phyloP scores from a whole-genome alignment of 192 early-diverging fungal species.

The Mycoemilia scoparia region DNA sequence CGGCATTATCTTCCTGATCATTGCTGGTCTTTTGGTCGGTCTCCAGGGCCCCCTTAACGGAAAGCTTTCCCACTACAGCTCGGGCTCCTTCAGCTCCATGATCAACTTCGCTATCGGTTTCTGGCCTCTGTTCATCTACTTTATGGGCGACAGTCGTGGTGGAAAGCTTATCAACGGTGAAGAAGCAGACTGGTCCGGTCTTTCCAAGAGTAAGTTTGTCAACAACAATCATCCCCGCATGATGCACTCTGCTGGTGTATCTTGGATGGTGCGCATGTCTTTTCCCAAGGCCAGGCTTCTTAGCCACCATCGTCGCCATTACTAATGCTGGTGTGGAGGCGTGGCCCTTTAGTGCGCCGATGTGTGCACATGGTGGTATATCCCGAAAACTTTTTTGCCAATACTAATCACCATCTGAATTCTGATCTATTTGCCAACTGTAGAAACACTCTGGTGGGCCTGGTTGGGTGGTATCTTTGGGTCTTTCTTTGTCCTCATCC shows the following conservation, averaged over 20 bases:
- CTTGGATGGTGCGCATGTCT: no score
- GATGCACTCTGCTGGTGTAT: no score
- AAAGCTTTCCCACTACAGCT: constrained; percentile 18
- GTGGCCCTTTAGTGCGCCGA: no score
- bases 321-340: no score
- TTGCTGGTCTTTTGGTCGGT: constrained; percentile 24
- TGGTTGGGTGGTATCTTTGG: constrained; percentile 29
- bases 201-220: no score
- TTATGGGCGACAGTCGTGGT: constrained; percentile 22
- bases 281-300: no score
- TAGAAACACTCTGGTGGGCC: constrained; percentile 15
- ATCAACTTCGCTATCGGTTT: constrained; percentile 25
- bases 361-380: no score
- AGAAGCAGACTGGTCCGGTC: constrained; percentile 4
- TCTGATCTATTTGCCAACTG: no score
- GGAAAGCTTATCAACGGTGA: constrained; percentile 24
- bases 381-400: no score
- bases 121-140: constrained; percentile 30
- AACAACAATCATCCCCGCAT: no score
- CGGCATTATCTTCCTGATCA: constrained; percentile 24
- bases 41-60: constrained; percentile 29
- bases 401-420: no score
- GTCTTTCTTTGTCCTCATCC: constrained; percentile 23
- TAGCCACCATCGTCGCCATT: no score
- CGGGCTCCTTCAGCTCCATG: constrained; percentile 24